These are phyloP conservation scores for Komagataea norvegica DNA, from an alignment of 1,139 yeast species.

Conservation along the genomic window DNA sequence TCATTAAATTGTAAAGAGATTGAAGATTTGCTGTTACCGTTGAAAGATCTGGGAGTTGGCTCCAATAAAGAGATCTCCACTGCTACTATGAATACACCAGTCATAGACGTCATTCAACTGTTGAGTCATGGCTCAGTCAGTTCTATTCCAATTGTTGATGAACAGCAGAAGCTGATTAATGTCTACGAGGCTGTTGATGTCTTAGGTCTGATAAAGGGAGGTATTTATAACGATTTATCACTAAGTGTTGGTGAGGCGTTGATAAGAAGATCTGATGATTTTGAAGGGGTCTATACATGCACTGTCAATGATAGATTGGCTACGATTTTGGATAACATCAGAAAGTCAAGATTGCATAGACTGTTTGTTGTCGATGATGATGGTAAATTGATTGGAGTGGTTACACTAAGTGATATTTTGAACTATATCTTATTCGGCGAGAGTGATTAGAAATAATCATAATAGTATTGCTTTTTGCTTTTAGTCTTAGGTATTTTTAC, in stretches of 20 bases:
- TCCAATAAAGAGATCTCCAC: conserved; percentile 51
- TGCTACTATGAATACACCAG: conserved; percentile 89
- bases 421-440: conserved; percentile 75
- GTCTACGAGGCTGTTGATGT: conserved; percentile 97
- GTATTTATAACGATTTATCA: conserved; percentile 85
- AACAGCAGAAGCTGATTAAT: conserved; percentile 61
- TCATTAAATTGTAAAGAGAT: conserved; percentile 96
- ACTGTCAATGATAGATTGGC: conserved; percentile 82
- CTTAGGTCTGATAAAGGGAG: conserved; percentile 87
- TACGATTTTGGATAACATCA: conserved; percentile 88
- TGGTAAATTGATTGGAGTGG: conserved; percentile 74
- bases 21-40: conserved; percentile 72
- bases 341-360: conserved; percentile 88
- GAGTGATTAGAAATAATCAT: conserved; percentile 21
- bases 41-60: conserved; percentile 65
- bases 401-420: conserved; percentile 88
- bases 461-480: no score
- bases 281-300: conserved; percentile 97
- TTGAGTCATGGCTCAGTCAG: conserved; percentile 77
- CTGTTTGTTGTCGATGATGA: conserved; percentile 85
- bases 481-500: no score
- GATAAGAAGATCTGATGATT: conserved; percentile 90
- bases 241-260: conserved; percentile 95
- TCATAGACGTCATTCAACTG: conserved; percentile 85
- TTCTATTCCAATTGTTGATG: conserved; percentile 90